Conservation (phyloP, 306 rosid species). For the Vigna trinervia region DNA sequence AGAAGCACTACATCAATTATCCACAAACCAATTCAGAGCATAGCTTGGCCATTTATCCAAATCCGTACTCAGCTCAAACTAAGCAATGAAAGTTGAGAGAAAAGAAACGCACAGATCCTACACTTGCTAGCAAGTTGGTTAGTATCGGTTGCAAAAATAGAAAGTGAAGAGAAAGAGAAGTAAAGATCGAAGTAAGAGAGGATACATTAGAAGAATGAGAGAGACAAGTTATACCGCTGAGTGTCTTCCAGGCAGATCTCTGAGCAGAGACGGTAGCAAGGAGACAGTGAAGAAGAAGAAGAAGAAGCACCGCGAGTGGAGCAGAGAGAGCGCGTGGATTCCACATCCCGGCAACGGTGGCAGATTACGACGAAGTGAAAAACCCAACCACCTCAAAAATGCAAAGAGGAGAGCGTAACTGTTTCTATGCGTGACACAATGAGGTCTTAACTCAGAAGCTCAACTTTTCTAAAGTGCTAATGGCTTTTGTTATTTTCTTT, state of each 20-base stretch:
- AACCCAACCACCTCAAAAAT: constrained; percentile 1
- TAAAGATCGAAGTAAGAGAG: constrained; percentile 4
- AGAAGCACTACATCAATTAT: background rate
- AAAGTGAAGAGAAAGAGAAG: background rate
- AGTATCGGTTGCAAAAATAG: no score
- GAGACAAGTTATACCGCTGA: constrained; percentile 51
- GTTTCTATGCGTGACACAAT: background rate
- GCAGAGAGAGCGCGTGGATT: constrained; percentile 57
- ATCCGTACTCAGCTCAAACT: background rate
- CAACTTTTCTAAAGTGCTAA: constrained; percentile 37
- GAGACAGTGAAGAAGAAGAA: constrained; percentile 58
- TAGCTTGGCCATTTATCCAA: no score
- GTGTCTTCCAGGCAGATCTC: constrained; percentile 84
- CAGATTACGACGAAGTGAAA: constrained; percentile 11
- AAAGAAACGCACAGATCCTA: constrained; percentile 31
- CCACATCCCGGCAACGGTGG: constrained; percentile 61
- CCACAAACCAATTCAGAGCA: background rate
- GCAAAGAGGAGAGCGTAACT: background rate
- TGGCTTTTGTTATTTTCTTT: background rate
- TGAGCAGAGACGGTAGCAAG: constrained; percentile 71
- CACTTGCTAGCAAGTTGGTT: background rate
- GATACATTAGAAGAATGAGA: background rate
- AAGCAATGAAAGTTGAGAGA: background rate
- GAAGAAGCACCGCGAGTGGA: constrained; percentile 54
- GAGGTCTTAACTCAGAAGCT: constrained; percentile 35